phyloP scores from a whole-genome alignment of 2,329 filamentous ascomycete genomes.

The Pseudogymnoascus sp. region DNA sequence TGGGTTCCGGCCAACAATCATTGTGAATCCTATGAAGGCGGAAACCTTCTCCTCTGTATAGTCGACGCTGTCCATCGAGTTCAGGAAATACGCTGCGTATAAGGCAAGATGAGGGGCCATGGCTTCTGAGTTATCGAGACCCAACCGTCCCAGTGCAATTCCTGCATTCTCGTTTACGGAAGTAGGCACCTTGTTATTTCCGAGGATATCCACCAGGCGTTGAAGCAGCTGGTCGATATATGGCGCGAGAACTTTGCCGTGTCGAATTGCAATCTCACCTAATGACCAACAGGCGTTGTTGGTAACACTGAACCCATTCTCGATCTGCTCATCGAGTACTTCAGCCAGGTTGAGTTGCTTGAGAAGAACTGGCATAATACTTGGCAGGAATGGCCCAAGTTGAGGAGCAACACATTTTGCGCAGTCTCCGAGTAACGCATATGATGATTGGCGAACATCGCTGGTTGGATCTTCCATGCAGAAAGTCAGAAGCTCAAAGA shows the following conservation, averaged over 20 bases:
- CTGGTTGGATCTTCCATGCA: slow-evolving; percentile 89
- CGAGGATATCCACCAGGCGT: slow-evolving; percentile 72
- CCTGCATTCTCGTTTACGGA: slow-evolving; percentile 90
- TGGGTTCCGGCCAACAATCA: slow-evolving; percentile 77
- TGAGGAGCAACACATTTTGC: slow-evolving; percentile 85
- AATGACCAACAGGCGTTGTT: slow-evolving; percentile 98
- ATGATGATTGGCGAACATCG: slow-evolving; percentile 92
- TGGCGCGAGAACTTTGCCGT: slow-evolving; percentile 64
- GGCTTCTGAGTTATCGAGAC: slow-evolving; percentile 65
- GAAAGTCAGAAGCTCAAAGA: slow-evolving; percentile 83
- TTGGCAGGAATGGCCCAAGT: slow-evolving; percentile 63
- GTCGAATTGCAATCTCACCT: slow-evolving; percentile 81
- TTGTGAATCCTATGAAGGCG: slow-evolving; percentile 83
- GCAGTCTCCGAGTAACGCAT: slow-evolving; percentile 88
- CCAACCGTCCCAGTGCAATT: slow-evolving; percentile 82
- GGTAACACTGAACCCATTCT: slow-evolving; percentile 81
- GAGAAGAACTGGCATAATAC: slow-evolving; percentile 72
- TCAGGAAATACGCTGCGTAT: slow-evolving; percentile 76
- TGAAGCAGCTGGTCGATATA: slow-evolving; percentile 71
- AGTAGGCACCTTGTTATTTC: slow-evolving; percentile 74
- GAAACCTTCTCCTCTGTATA: slow-evolving; percentile 91
- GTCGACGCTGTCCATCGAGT: slow-evolving; percentile 73
- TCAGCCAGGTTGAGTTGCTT: slow-evolving; percentile 77
- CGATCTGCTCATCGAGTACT: slow-evolving; percentile 69
- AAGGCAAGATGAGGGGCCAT: slow-evolving; percentile 70